These are phyloP conservation scores for Leccinum longicurvipes DNA, from an alignment of 768 basidiomycete species.

Conservation along the genomic window DNA sequence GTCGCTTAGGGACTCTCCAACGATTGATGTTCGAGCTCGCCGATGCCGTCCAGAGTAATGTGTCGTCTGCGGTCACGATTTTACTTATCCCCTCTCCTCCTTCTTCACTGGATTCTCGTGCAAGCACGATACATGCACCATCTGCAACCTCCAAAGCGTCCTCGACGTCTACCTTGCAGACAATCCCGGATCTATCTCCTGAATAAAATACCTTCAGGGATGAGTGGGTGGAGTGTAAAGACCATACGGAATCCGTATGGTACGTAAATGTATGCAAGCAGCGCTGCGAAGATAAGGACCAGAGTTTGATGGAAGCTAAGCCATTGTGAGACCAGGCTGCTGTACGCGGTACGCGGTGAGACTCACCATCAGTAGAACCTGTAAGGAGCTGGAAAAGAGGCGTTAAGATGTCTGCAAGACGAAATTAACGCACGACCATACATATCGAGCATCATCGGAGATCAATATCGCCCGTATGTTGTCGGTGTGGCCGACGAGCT, in stretches of 20 bases:
- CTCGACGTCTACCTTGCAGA: constrained; percentile 91
- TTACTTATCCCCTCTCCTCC: constrained; percentile 70
- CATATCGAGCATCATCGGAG: constrained; percentile 88
- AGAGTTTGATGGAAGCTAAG: constrained; percentile 83
- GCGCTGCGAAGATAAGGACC: constrained; percentile 86
- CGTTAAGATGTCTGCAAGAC: constrained; percentile 7
- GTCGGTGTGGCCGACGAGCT: constrained; percentile 95
- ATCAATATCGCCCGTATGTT: constrained; percentile 90
- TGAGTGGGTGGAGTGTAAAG: constrained; percentile 83
- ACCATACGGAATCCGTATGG: constrained; percentile 94
- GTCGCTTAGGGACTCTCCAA: constrained; percentile 66
- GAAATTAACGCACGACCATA: constrained; percentile 39
- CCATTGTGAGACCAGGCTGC: constrained; percentile 13
- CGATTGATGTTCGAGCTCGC: constrained; percentile 77
- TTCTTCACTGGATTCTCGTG: constrained; percentile 55
- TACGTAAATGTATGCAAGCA: constrained; percentile 96
- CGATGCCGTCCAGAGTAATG: constrained; percentile 86
- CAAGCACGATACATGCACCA: constrained; percentile 85
- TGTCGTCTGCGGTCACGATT: constrained; percentile 79
- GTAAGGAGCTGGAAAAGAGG: constrained; percentile 58
- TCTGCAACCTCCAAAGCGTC: constrained; percentile 77
- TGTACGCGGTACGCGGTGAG: not conserved
- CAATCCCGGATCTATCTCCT: constrained; percentile 86
- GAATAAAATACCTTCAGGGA: constrained; percentile 90
- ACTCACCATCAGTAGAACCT: constrained; percentile 70